Conservation (phyloP, 164 flowering plant genomes). For the Buxus sempervirens region DNA sequence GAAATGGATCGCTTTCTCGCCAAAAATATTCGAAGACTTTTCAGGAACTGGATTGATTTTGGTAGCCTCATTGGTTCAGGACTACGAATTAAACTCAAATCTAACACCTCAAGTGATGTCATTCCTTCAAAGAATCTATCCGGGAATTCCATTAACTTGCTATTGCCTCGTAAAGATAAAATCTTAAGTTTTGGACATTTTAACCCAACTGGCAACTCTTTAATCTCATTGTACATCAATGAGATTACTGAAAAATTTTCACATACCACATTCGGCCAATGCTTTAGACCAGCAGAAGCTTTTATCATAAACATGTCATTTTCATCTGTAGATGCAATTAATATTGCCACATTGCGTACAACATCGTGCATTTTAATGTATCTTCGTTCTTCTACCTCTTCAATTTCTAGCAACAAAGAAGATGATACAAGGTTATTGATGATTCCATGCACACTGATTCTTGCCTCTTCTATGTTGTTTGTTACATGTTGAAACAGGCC, state of each 20-base stretch:
- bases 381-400: not conserved
- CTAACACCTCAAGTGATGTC: constrained; percentile 16
- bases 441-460: constrained; percentile 2
- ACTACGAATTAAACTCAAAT: not conserved
- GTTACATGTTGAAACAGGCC: constrained; percentile 3
- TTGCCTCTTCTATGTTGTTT: constrained; percentile 4
- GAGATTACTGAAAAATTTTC: not conserved
- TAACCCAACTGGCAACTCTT: constrained; percentile 9
- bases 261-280: not conserved
- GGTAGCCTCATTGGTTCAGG: not conserved
- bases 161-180: not conserved
- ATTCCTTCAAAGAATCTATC: constrained; percentile 10
- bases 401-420: constrained; percentile 13
- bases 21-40: constrained; percentile 11
- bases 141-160: not conserved
- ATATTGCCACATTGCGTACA: constrained; percentile 14
- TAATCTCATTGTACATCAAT: not conserved
- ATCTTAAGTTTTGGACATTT: constrained; percentile 11
- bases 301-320: not conserved
- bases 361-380: constrained; percentile 14
- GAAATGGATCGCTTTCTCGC: not conserved
- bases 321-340: constrained; percentile 7
- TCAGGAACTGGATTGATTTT: not conserved
- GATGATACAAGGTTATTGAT: constrained; percentile 9
- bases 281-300: not conserved